Evolutionary conservation across 495 filamentous ascomycete genomes (phyloP).

Genomic region (Xylaria sp.): DNA sequence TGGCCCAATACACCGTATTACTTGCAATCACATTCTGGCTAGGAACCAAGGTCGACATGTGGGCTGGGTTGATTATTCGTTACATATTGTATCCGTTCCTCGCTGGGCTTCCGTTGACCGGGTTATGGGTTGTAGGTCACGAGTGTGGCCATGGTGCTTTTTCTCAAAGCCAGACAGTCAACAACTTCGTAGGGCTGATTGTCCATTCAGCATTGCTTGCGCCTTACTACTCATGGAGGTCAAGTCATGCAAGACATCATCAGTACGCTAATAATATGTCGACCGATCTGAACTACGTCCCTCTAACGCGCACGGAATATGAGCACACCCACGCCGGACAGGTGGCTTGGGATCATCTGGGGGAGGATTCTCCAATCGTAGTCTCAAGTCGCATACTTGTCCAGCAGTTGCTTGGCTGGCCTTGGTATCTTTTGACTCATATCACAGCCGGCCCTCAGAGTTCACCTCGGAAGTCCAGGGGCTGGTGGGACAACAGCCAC

Average conservation of each 20-base stretch:
- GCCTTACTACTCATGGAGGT: constrained; percentile 76
- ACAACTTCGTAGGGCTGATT: constrained; percentile 69
- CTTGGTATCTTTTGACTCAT: too few relatives aligned
- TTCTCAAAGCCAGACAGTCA: constrained; percentile 63
- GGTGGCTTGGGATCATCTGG: too few relatives aligned
- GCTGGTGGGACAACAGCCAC: too few relatives aligned
- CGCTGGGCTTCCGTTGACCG: constrained; percentile 62
- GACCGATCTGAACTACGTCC: constrained; percentile 60
- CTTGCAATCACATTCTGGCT: too few relatives aligned
- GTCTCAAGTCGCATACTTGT: too few relatives aligned
- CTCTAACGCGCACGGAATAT: too few relatives aligned
- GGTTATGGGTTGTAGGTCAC: constrained; percentile 72
- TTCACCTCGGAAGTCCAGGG: too few relatives aligned
- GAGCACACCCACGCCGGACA: too few relatives aligned
- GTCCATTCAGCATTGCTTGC: constrained; percentile 69
- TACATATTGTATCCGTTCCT: constrained; percentile 50
- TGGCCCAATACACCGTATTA: too few relatives aligned
- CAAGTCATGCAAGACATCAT: constrained; percentile 74
- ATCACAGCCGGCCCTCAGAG: too few relatives aligned
- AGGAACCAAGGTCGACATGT: not conserved
- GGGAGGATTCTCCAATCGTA: too few relatives aligned
- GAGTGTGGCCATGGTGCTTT: constrained; percentile 76
- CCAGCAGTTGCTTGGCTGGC: too few relatives aligned
- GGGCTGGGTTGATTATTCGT: not conserved
- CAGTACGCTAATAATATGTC: constrained; percentile 64